A percentile compares a stretch with the other conserved stretches of the same genome.
phyloP scores from a whole-genome alignment of 176 grass and related monocot genomes.

The Hordeum marinum region DNA sequence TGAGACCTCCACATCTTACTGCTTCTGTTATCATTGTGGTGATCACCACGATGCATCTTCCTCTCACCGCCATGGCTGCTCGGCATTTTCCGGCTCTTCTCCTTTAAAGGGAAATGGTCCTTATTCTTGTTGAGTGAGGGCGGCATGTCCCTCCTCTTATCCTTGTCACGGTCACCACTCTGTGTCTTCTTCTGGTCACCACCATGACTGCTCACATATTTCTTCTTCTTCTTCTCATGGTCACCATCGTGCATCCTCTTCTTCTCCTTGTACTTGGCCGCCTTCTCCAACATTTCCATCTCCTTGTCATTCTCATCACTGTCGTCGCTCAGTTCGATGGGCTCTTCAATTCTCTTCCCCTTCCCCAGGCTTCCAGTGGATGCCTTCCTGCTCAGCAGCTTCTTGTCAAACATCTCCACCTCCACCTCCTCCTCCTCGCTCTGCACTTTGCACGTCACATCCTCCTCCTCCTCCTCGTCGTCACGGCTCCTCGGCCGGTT shows the following conservation, averaged over 20 bases:
- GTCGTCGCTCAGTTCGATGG: neutral
- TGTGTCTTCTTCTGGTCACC: neutral
- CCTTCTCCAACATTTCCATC: neutral
- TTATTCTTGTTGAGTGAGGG: neutral
- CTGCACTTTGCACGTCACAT: neutral
- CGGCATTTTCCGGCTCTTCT: neutral
- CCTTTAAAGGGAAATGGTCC: neutral
- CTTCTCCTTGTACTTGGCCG: neutral
- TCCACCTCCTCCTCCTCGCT: neutral
- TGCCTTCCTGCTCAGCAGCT: neutral
- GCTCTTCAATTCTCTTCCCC: neutral
- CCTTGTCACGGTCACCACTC: neutral
- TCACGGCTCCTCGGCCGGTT: neutral
- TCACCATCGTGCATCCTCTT: neutral
- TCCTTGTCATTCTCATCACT: neutral
- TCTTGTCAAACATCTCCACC: neutral
- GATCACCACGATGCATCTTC: neutral
- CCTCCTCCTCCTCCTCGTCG: neutral
- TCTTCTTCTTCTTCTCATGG: constrained; percentile 1
- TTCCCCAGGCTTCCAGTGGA: neutral
- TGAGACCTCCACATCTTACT: neutral
- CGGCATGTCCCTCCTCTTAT: neutral
- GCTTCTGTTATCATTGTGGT: neutral
- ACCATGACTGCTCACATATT: neutral
- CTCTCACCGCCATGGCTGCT: neutral